phyloP scores from a whole-genome alignment of 208 protist species.

The Leishmania gerbilli region DNA sequence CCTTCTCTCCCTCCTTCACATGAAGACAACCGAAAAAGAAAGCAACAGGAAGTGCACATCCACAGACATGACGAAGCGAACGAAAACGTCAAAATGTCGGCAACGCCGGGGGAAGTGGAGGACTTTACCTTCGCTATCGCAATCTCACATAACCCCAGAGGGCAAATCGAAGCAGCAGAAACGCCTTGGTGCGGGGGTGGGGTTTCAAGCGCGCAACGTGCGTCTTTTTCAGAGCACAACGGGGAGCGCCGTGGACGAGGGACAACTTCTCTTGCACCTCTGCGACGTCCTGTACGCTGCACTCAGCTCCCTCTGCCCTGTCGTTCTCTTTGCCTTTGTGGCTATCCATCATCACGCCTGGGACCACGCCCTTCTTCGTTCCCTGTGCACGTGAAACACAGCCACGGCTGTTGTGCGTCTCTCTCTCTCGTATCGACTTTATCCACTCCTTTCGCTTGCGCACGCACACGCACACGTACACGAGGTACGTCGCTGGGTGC shows the following conservation, averaged over 20 bases:
- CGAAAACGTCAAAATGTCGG: background rate
- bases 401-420: background rate
- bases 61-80: background rate
- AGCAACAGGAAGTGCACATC: background rate
- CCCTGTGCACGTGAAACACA: background rate
- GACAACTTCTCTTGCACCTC: background rate
- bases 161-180: background rate
- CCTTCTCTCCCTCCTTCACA: background rate
- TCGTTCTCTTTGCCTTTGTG: background rate
- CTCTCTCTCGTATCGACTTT: slow-evolving; percentile 2
- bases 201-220: no score
- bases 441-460: background rate
- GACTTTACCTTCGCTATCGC: no score
- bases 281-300: background rate
- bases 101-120: background rate
- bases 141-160: background rate
- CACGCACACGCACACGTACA: background rate
- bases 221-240: background rate
- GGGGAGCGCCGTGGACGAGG: background rate
- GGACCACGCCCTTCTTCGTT: background rate
- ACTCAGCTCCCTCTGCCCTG: background rate
- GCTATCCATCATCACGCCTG: background rate
- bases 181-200: background rate
- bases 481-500: background rate
- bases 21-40: background rate